Evolutionary conservation across 139 green algal genomes (phyloP), one percentile per base, ranked within the genome.

Genomic region (Trebouxia sp.): DNA sequence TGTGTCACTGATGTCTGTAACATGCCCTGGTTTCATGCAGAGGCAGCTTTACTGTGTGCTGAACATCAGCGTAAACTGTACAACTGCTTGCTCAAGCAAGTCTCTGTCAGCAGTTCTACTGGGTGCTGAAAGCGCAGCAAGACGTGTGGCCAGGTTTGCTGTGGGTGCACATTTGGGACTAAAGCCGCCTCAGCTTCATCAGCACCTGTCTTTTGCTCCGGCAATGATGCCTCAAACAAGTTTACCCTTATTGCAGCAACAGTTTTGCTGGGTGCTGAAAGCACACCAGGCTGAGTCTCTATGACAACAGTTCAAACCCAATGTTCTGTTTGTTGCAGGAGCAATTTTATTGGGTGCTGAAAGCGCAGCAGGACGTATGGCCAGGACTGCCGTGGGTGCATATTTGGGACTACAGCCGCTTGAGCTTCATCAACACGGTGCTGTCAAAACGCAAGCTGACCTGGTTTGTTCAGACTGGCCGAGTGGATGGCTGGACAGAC

Each of bases 391-490:
- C 92, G 0, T 22, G 95, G 38, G 96, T 99, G 24, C 65, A 96
- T 82, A 94, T 99, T 42, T 99, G 94, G 94, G 97, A 99, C 83
- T 99, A 97, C 89, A 92, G 90, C 30, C 87, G 93, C 5, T 80
- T 97, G 45, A 90, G 89, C 79, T 94, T 95, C 58, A 47, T 90
- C 47, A 86, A 94, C 83, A 95, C 91, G 6, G 87, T 99, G 50
- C 84, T 99, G 42, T 96, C 88, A 65, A 99, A 99, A 90, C 91
- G 97, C 78, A 99, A 99, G 92, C 92, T 99, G 55, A 94, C 93
- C 26, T 96, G 90, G 94, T 97, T 98, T 83, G 95, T 98, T 30
- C 88, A 97, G 41, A 92, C 87, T 5, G 89, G 89, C n/a, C 82
- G 88, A 0, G 97, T 99, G 62, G 89, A 95, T 0, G 90, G 94